phyloP scores from a whole-genome alignment of 345 rosid genomes.

The Hevea brasiliensis region DNA sequence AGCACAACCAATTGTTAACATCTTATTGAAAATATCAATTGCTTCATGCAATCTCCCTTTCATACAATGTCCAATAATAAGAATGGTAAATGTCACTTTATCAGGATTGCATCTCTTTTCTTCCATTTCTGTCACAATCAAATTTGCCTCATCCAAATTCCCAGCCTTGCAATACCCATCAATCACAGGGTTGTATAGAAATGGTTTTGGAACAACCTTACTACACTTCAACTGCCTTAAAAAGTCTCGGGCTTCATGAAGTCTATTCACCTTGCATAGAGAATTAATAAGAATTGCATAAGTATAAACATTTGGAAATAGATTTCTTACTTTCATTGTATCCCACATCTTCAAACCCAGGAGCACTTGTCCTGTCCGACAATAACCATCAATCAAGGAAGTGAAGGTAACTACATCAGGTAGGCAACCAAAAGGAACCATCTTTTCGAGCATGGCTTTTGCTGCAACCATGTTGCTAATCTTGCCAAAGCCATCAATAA shows the following conservation, averaged over 20 bases:
- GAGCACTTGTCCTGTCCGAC: conserved; percentile 68
- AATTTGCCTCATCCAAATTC: conserved; percentile 78
- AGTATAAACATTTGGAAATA: conserved; percentile 68
- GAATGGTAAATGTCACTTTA: conserved; percentile 85
- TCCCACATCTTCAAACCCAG: conserved; percentile 66
- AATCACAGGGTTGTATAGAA: conserved; percentile 85
- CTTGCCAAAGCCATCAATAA: conserved; percentile 81
- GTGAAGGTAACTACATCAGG: conserved; percentile 77
- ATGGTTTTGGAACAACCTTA: conserved; percentile 54
- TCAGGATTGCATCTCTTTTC: conserved; percentile 76
- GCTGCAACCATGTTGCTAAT: conserved; percentile 56
- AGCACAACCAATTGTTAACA: conserved; percentile 68
- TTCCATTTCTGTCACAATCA: conserved; percentile 66
- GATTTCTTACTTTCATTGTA: conserved; percentile 50
- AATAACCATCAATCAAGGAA: conserved; percentile 80
- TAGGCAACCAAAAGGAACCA: conserved; percentile 49
- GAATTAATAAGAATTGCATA: conserved; percentile 66
- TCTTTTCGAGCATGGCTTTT: conserved; percentile 44
- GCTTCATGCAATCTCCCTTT: conserved; percentile 90
- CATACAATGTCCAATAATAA: conserved; percentile 89
- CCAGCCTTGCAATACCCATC: conserved; percentile 95
- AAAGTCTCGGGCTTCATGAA: conserved; percentile 70
- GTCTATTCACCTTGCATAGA: conserved; percentile 70
- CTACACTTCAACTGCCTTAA: conserved; percentile 53
- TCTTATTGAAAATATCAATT: conserved; percentile 64